These are phyloP conservation scores for Elsinoe batatas DNA, from an alignment of 2,329 filamentous ascomycete species.

Conservation along the genomic window DNA sequence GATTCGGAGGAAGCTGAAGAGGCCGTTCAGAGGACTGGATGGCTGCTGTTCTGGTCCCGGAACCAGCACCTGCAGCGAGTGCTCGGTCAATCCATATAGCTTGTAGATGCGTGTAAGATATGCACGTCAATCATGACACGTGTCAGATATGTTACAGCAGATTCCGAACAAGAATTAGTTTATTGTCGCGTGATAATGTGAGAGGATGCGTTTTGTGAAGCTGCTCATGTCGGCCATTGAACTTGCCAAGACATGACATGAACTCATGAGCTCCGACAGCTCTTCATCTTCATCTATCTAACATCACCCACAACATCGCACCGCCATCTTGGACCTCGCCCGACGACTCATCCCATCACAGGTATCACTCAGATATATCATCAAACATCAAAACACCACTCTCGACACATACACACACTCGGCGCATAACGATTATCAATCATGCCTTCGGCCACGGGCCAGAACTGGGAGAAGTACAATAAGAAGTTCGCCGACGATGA, in stretches of 20 bases:
- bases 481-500: constrained; percentile 97
- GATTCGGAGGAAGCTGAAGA: not conserved
- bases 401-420: not conserved
- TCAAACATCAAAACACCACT: not conserved
- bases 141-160: not conserved
- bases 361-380: too few relatives aligned
- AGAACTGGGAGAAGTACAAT: constrained; percentile 97
- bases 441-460: constrained; percentile 89
- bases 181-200: not conserved
- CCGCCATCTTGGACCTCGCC: not conserved
- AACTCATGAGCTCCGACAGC: not conserved
- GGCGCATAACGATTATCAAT: constrained; percentile 1
- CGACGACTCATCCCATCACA: too few relatives aligned
- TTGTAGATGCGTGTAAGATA: too few relatives aligned
- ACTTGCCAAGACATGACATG: not conserved
- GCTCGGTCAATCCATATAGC: not conserved
- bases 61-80: too few relatives aligned
- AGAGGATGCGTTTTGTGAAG: not conserved
- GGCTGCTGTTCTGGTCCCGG: too few relatives aligned
- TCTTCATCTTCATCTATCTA: not conserved
- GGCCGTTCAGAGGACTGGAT: not conserved
- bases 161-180: not conserved
- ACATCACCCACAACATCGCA: not conserved
- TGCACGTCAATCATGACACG: not conserved
- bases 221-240: not conserved